Evolutionary conservation across 257 asterid genomes (phyloP).

Genomic region (Verbascum thapsus): DNA sequence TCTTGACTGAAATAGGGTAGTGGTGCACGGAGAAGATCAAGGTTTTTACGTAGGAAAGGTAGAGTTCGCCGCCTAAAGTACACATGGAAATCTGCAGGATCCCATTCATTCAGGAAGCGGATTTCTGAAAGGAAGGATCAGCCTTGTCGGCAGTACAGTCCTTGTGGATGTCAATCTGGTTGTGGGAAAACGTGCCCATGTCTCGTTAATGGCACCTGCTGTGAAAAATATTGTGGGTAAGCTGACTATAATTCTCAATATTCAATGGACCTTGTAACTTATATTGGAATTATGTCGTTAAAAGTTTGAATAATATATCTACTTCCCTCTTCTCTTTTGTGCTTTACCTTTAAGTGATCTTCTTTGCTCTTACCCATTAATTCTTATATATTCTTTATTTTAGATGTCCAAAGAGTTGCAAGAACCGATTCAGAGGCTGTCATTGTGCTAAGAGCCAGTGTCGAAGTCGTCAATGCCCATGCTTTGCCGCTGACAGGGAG

Average conservation of each 20-base stretch:
- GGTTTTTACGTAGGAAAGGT: constrained; percentile 85
- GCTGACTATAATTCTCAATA: constrained; percentile 32
- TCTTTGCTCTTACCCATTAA: not conserved
- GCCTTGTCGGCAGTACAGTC: constrained; percentile 91
- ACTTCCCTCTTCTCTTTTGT: constrained; percentile 13
- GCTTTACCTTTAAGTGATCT: not conserved
- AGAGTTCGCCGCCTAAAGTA: constrained; percentile 90
- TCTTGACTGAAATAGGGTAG: constrained; percentile 53
- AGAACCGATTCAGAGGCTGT: constrained; percentile 95
- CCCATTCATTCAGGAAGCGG: constrained; percentile 79
- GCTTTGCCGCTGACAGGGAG: constrained; percentile 96
- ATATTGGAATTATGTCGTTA: not conserved
- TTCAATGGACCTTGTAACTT: constrained; percentile 13
- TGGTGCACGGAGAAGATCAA: constrained; percentile 84
- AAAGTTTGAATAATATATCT: constrained; percentile 15
- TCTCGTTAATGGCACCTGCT: constrained; percentile 78
- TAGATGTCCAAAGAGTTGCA: constrained; percentile 95
- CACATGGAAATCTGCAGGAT: constrained; percentile 94
- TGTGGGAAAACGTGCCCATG: constrained; percentile 96
- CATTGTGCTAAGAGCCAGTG: constrained; percentile 99
- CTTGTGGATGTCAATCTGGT: constrained; percentile 87
- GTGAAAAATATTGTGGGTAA: constrained; percentile 99
- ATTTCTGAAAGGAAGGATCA: constrained; percentile 89
- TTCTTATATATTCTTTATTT: constrained; percentile 27
- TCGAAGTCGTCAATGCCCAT: constrained; percentile 97